Evolutionary conservation across 108 stramenopile genomes (phyloP).

Genomic region (Discostella stelligeroides): DNA sequence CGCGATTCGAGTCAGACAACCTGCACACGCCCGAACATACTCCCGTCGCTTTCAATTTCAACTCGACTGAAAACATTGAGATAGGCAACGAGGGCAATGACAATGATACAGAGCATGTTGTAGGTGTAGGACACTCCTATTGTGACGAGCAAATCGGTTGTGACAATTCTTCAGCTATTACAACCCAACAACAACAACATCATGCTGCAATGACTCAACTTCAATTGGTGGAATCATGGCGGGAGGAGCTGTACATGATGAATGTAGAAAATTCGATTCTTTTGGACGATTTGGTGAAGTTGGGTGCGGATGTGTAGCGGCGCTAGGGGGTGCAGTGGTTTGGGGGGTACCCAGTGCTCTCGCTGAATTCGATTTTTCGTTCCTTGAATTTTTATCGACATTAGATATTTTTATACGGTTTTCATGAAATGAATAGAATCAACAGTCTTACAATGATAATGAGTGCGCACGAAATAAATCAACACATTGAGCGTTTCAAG

Average conservation of each 20-base stretch:
- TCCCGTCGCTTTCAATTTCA: too few relatives aligned
- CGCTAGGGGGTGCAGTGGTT: background rate
- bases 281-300: conserved; percentile 45
- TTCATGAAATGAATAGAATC: background rate
- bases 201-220: conserved; percentile 13
- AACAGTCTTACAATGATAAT: background rate
- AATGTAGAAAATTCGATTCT: conserved; percentile 48
- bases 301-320: conserved; percentile 39
- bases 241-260: conserved; percentile 45
- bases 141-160: conserved; percentile 2
- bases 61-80: too few relatives aligned
- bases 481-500: conserved; percentile 42
- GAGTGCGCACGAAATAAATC: conserved; percentile 20
- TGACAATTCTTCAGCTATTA: background rate
- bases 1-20: too few relatives aligned
- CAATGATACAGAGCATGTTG: background rate
- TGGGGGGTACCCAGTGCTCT: too few relatives aligned
- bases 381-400: background rate
- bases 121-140: background rate
- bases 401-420: background rate
- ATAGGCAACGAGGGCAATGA: too few relatives aligned
- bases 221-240: conserved; percentile 35
- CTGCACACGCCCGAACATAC: too few relatives aligned
- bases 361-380: too few relatives aligned
- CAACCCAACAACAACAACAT: background rate